Evolutionary conservation across 2,329 filamentous ascomycete species (phyloP).

Genomic region (Cadophora sp.): DNA sequence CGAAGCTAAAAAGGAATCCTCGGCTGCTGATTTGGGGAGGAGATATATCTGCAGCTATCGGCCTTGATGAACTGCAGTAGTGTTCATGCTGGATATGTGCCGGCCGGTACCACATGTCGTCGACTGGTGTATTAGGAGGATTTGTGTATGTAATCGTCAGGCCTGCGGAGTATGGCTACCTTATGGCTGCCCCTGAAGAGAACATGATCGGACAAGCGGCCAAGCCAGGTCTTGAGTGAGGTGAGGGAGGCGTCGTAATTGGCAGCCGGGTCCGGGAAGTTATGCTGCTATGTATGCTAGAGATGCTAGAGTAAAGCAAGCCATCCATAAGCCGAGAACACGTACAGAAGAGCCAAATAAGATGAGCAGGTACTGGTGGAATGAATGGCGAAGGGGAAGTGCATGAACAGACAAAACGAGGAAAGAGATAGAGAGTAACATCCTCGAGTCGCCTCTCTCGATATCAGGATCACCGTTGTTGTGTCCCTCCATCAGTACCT

Average conservation of each 20-base stretch:
- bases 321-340: not conserved
- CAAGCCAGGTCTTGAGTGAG: not conserved
- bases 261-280: slow-evolving; percentile 14
- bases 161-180: not conserved
- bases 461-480: not conserved
- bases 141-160: slow-evolving; percentile 8
- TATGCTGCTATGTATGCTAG: too few species aligned
- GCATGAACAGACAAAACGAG: too few species aligned
- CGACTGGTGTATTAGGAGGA: not conserved
- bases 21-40: not conserved
- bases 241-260: not conserved
- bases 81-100: not conserved
- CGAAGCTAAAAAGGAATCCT: not conserved
- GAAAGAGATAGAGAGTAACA: too few species aligned
- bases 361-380: not conserved
- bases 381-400: not conserved
- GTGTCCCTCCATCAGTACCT: not conserved
- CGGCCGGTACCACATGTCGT: not conserved
- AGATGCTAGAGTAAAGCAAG: slow-evolving; percentile 8
- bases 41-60: not conserved
- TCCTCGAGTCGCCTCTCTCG: too few species aligned
- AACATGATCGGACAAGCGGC: not conserved
- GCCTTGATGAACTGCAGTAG: not conserved
- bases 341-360: too few species aligned
- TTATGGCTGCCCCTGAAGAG: not conserved